These are phyloP conservation scores for Eucalyptus paniculata DNA, from an alignment of 345 rosid genomes.

Conservation along the genomic window DNA sequence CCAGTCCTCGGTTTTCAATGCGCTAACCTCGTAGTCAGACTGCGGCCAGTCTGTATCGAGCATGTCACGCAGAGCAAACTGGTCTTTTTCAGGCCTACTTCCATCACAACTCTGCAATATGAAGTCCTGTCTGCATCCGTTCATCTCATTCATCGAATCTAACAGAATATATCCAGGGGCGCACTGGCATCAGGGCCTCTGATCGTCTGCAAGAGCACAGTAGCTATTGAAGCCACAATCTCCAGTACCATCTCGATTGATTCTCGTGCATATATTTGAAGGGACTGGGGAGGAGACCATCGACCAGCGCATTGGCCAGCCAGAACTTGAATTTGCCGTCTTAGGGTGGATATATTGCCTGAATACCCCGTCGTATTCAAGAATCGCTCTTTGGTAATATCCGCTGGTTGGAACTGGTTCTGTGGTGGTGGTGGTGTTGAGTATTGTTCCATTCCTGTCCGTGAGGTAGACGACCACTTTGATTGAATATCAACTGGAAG, in stretches of 20 bases:
- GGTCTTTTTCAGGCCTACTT: background rate
- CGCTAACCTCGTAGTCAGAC: too few relatives aligned
- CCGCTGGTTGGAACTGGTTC: too few relatives aligned
- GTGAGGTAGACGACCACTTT: too few relatives aligned
- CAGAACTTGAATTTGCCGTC: too few relatives aligned
- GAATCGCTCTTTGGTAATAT: too few relatives aligned
- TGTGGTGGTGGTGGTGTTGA: too few relatives aligned
- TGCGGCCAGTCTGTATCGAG: background rate
- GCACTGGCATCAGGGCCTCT: conserved; percentile 18
- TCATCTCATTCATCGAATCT: conserved; percentile 11
- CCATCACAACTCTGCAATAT: conserved; percentile 13
- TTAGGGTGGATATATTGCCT: too few relatives aligned
- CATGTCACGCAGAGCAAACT: background rate
- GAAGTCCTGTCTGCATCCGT: conserved; percentile 27
- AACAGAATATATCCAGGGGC: conserved; percentile 18
- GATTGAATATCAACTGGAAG: too few relatives aligned
- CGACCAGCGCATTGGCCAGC: too few relatives aligned
- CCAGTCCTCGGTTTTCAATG: too few relatives aligned
- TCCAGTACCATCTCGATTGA: background rate
- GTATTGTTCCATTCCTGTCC: too few relatives aligned
- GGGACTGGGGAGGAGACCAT: background rate
- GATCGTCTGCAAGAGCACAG: conserved; percentile 10
- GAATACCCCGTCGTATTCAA: too few relatives aligned
- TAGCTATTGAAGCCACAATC: conserved; percentile 50
- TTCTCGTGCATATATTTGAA: conserved; percentile 10